Evolutionary conservation across 768 basidiomycete species (phyloP).

Genomic region (Boletus reticuloceps): DNA sequence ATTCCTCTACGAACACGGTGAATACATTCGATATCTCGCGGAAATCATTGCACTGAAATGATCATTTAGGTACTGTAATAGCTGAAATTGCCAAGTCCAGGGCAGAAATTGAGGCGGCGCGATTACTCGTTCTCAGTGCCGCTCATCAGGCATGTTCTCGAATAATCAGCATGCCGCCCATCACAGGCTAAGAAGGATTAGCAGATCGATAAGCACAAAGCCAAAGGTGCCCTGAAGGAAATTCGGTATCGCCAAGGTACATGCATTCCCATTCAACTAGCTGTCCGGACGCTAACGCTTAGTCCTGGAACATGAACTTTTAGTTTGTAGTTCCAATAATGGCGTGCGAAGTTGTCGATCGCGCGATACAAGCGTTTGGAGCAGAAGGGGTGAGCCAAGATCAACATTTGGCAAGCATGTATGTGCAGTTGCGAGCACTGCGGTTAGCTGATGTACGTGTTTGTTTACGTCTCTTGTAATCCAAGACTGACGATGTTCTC

Average conservation of each 20-base stretch:
- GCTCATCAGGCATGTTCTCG: slow-evolving; percentile 64
- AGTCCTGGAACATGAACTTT: not conserved
- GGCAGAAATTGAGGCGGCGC: slow-evolving; percentile 87
- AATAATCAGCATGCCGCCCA: not conserved
- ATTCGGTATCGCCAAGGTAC: slow-evolving; percentile 96
- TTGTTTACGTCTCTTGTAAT: not conserved
- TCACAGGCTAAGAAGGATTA: slow-evolving; percentile 1
- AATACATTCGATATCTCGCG: slow-evolving; percentile 10
- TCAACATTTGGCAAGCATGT: slow-evolving; percentile 72
- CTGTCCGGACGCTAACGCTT: not conserved
- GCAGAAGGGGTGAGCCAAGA: slow-evolving; percentile 97
- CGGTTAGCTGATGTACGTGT: slow-evolving; percentile 77
- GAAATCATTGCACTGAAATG: not conserved
- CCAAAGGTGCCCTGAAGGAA: slow-evolving; percentile 95
- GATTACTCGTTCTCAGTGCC: slow-evolving; percentile 88
- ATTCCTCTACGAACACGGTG: slow-evolving; percentile 86
- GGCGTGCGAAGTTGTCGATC: slow-evolving; percentile 86
- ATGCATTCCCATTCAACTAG: slow-evolving; percentile 3
- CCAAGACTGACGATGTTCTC: not conserved
- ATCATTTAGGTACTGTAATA: slow-evolving; percentile 69
- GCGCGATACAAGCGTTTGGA: slow-evolving; percentile 94
- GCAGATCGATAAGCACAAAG: slow-evolving; percentile 87
- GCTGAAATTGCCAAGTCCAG: slow-evolving; percentile 89
- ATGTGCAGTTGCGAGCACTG: slow-evolving; percentile 81
- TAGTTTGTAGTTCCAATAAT: slow-evolving; percentile 93